phyloP scores from a whole-genome alignment of 192 early-diverging fungal genomes.

The Obelidium mucronatum region DNA sequence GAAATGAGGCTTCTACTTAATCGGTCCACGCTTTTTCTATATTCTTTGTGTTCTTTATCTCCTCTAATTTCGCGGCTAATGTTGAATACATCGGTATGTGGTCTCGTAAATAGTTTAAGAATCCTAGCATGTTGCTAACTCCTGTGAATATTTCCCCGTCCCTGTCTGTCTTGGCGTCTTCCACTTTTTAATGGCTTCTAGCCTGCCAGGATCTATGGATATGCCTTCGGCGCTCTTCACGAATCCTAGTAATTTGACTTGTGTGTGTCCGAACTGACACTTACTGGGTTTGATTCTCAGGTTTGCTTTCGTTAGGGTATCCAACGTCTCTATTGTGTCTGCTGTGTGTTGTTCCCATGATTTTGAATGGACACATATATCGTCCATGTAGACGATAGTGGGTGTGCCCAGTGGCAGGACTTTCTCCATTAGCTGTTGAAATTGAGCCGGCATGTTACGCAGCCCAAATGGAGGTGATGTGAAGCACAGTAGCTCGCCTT shows the following conservation, averaged over 20 bases:
- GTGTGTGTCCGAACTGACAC: background rate
- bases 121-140: background rate
- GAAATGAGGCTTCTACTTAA: background rate
- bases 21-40: background rate
- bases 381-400: slow-evolving; percentile 10
- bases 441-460: background rate
- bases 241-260: slow-evolving; percentile 7
- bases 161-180: background rate
- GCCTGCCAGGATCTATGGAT: background rate
- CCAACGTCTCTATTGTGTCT: background rate
- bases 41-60: background rate
- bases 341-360: background rate
- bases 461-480: slow-evolving; percentile 9
- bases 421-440: slow-evolving; percentile 5
- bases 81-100: background rate
- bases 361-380: background rate
- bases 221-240: background rate
- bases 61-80: background rate
- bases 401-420: background rate
- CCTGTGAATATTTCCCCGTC: background rate
- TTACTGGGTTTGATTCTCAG: slow-evolving; percentile 4
- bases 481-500: background rate
- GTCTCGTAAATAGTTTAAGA: background rate
- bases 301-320: slow-evolving; percentile 1
- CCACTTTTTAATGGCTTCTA: background rate